Evolutionary conservation across 495 filamentous ascomycete genomes (phyloP).

Genomic region (Penicillium argentinense): DNA sequence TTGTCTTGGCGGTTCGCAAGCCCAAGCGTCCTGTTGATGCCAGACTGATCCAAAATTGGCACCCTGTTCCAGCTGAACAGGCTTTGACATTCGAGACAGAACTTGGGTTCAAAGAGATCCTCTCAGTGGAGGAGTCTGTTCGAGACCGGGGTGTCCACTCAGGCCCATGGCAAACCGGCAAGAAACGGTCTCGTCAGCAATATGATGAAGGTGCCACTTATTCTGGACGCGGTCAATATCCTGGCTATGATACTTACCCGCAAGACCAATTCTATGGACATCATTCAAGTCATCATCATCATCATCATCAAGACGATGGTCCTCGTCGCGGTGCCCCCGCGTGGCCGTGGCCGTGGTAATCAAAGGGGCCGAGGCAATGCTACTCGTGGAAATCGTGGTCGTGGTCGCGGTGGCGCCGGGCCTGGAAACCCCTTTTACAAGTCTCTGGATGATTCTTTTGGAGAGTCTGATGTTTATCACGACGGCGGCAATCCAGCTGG

Average conservation of each 20-base stretch:
- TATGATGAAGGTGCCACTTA: conserved; percentile 34
- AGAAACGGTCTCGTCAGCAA: conserved; percentile 37
- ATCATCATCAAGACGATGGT: conserved; percentile 31
- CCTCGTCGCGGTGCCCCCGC: conserved; percentile 42
- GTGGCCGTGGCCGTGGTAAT: conserved; percentile 48
- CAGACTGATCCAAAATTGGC: conserved; percentile 80
- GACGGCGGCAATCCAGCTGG: conserved; percentile 26
- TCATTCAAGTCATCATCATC: conserved; percentile 19
- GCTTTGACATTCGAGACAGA: conserved; percentile 70
- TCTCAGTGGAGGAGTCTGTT: conserved; percentile 53
- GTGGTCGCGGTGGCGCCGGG: conserved; percentile 37
- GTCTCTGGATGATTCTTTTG: conserved; percentile 40
- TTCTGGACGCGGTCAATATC: conserved; percentile 13
- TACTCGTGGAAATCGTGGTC: conserved; percentile 41
- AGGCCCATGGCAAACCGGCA: conserved; percentile 43
- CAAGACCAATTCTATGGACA: conserved; percentile 24
- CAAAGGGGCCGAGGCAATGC: conserved; percentile 44
- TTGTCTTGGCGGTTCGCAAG: conserved; percentile 72
- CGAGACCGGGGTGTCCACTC: conserved; percentile 61
- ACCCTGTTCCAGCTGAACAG: conserved; percentile 66
- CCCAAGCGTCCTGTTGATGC: conserved; percentile 77
- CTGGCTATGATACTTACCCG: conserved; percentile 15
- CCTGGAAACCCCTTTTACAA: conserved; percentile 37
- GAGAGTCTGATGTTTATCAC: conserved; percentile 34
- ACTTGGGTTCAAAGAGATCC: conserved; percentile 81